These are phyloP conservation scores for Zopfochytrium polystomum DNA, from an alignment of 371 early-diverging fungal species.

Conservation along the genomic window DNA sequence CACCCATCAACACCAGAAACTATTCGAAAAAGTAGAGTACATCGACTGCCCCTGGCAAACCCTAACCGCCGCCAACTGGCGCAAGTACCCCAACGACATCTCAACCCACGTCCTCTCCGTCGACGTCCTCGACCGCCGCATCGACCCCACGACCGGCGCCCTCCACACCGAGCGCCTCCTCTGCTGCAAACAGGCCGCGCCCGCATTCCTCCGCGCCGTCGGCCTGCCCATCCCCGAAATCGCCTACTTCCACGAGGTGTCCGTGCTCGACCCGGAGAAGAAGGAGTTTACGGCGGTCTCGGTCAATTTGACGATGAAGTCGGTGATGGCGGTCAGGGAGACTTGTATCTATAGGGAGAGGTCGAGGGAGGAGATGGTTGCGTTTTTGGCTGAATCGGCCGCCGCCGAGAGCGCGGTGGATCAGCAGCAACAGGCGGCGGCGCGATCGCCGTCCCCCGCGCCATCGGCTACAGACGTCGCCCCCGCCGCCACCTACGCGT, in stretches of 20 bases:
- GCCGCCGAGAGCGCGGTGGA: slow-evolving; percentile 22
- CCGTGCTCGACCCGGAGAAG: slow-evolving; percentile 74
- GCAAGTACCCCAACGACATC: slow-evolving; percentile 93
- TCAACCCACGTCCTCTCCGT: slow-evolving; percentile 88
- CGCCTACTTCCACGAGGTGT: slow-evolving; percentile 84
- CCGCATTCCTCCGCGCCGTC: slow-evolving; percentile 45
- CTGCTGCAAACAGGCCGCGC: slow-evolving; percentile 82
- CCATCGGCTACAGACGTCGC: not conserved
- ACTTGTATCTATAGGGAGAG: slow-evolving; percentile 71
- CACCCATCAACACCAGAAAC: slow-evolving; percentile 4
- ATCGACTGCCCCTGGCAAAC: slow-evolving; percentile 42
- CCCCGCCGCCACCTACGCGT: not conserved
- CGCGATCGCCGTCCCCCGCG: not conserved
- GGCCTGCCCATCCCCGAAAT: slow-evolving; percentile 48
- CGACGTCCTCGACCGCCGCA: slow-evolving; percentile 75
- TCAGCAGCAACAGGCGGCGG: not conserved
- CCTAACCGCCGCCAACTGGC: slow-evolving; percentile 89
- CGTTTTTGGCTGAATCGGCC: not conserved
- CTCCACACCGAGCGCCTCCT: slow-evolving; percentile 87
- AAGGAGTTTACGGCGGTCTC: slow-evolving; percentile 65
- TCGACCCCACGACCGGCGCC: slow-evolving; percentile 80
- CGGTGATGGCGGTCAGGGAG: slow-evolving; percentile 81
- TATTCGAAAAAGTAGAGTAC: not conserved
- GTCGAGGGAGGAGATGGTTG: no score
- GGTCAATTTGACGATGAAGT: slow-evolving; percentile 44